Evolutionary conservation across 768 basidiomycete species (phyloP).

Genomic region (Tricholoma saponaceum): DNA sequence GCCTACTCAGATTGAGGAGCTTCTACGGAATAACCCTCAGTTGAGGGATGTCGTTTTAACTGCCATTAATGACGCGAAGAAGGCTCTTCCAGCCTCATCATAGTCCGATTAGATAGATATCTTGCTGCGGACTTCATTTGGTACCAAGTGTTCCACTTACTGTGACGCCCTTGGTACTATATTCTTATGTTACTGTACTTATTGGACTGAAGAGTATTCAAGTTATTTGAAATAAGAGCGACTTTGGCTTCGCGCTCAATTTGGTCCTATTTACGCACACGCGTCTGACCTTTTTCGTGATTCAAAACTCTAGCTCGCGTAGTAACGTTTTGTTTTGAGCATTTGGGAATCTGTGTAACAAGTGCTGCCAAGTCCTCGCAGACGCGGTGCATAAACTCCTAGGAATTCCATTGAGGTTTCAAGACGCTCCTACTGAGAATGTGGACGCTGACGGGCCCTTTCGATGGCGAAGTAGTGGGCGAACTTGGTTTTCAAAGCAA

Average conservation of each 20-base stretch:
- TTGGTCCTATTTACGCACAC: not conserved
- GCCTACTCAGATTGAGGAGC: constrained; percentile 32
- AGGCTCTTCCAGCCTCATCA: constrained; percentile 2
- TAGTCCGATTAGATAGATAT: not conserved
- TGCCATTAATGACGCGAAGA: constrained; percentile 24
- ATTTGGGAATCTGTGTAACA: too few species aligned
- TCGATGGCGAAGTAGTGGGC: constrained; percentile 37
- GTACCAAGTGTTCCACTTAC: not conserved
- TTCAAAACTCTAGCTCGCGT: too few species aligned
- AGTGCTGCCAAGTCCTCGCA: not conserved
- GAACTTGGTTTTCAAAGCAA: constrained; percentile 38
- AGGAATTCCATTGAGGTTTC: not conserved
- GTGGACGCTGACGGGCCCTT: constrained; percentile 55
- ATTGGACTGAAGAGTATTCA: not conserved
- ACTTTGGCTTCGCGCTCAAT: too few species aligned
- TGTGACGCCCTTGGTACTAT: not conserved
- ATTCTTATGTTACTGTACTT: not conserved
- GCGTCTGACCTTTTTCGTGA: too few species aligned
- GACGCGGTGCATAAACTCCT: not conserved
- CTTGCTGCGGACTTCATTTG: not conserved
- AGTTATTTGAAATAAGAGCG: not conserved
- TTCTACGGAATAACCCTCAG: constrained; percentile 34
- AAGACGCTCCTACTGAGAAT: constrained; percentile 26
- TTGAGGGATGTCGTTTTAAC: constrained; percentile 33
- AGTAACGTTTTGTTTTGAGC: too few species aligned